Base-by-base conservation (phyloP, 2,329 filamentous ascomycete species). In the Periconia sp. region DNA sequence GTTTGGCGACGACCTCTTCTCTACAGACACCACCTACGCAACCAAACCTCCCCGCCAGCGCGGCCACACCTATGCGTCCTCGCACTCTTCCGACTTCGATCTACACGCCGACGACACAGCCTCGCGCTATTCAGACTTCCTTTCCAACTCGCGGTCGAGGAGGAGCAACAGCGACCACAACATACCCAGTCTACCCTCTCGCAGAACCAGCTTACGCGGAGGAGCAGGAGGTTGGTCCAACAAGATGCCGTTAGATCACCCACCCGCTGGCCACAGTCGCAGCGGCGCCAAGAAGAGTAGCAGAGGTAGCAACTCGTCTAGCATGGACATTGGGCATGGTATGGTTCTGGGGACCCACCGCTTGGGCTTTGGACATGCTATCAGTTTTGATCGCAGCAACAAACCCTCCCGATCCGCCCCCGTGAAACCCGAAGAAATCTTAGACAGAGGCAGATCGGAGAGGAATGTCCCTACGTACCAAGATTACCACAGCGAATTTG, bases 121-220 rank as follows among this genome's bases (percentile, higher is more conserved):
- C 18, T 74, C 68, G 45, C 76, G 76, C 35, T 78, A 77, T 55
- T 73, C 75, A 6, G 67, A 65, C 42, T 76, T 76, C 46, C 62
- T 83, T 47, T 59, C n/a, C n/a, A n/a, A n/a, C n/a, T n/a, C 76
- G 68, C 62, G 84, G 47, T 83, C 85, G 14, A 84, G 87, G 54
- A 84, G 90, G 54, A 94, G 90, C 76, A 91, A 92, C 70, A 93
- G 89, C 78, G 89, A 87, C 70, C 90, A 89, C 35, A 90, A 87
- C 68, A 87, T 88, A 63, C 67, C 62, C 30, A 58, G 56, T 18
- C 59, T 59, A 9, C 58, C 70, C 43, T 62, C 54, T 52, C 59
- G 67, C 17, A 71, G 64, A 42, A 63, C 68, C 30, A 73, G 69
- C 56, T 52, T 74, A 65, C 57, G 76, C 70, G 68, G 74, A 5